Evolutionary conservation across 2,329 filamentous ascomycete genomes (phyloP), one percentile per base, ranked within the genome.

Genomic region (Aspergillus luchuensis): DNA sequence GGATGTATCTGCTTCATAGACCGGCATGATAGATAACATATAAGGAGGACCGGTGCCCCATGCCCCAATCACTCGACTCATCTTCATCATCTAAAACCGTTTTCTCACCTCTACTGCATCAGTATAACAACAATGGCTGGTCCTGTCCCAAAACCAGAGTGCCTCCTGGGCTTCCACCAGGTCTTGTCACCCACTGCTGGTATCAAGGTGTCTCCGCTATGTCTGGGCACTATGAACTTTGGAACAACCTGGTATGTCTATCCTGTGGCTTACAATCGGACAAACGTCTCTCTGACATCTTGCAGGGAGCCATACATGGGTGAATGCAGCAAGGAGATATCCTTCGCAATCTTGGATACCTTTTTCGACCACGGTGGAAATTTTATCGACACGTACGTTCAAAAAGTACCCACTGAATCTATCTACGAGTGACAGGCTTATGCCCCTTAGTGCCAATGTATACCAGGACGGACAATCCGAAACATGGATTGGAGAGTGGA

Each of bases 191-290:
- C 82, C 6, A 78, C 77, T 0, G 84, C 82, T 0, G 81, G 79
- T 17, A 76, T 85, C 13, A 79, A 81, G 50, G 83, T 85, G 15
- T 82, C 79, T 23, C 83, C 83, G 36, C 70, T 85, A 69, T 85
- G 82, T 57, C 74, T 85, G 1, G 83, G 82, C 21, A 77, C 78
- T 0, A 85, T 85, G 82, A 85, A 81, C 68, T 83, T 85, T 65
- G 83, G 82, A 15, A 76, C 82, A 38, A 77, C 79, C 5, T 84
- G 82, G 82, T 72, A 57, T 7, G 60, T 39, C 13, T 3, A n/a
- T 36, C 25, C 21, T 8, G 5, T 8, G 4, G 11, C 8, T 6
- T 10, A 19, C 11, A 19, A 25, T 28, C 4, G 10, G 13, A 33
- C 5, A 6, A 5, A 19, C 8, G 7, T 2, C 1, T n/a, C 1